Percentiles rank a stretch among this genome's conserved stretches.
phyloP scores from a whole-genome alignment of 768 basidiomycete species.

The Calvatia gigantea region DNA sequence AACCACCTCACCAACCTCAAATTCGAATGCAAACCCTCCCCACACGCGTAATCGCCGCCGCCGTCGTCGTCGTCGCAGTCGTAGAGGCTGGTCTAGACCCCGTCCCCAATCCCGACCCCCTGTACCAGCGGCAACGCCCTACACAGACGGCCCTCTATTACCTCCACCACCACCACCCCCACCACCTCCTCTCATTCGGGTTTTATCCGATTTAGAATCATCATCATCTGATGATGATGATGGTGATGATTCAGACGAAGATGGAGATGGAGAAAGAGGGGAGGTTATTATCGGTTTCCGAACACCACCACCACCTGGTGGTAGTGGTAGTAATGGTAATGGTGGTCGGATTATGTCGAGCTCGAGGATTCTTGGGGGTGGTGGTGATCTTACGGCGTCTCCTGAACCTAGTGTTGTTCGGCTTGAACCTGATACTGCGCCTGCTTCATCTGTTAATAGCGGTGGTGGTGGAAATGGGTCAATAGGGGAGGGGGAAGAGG shows the following conservation, averaged over 20 bases:
- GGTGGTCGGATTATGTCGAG: background rate
- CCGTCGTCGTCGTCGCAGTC: too few species aligned
- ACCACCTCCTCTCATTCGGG: constrained; percentile 7
- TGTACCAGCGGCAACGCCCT: too few species aligned
- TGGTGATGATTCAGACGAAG: constrained; percentile 12
- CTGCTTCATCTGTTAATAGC: too few species aligned
- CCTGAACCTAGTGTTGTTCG: constrained; percentile 7
- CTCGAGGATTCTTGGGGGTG: constrained; percentile 3
- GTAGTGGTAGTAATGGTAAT: too few species aligned
- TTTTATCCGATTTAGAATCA: constrained; percentile 5
- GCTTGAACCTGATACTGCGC: constrained; percentile 2
- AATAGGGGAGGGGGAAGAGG: too few species aligned
- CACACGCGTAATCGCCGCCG: too few species aligned
- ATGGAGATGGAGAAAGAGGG: too few species aligned
- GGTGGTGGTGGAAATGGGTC: too few species aligned
- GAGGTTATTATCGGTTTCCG: constrained; percentile 9
- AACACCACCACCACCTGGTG: too few species aligned
- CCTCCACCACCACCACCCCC: too few species aligned
- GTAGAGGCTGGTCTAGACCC: constrained; percentile 22
- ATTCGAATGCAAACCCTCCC: too few species aligned
- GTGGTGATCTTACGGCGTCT: constrained; percentile 3
- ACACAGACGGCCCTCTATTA: too few species aligned
- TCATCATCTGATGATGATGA: constrained; percentile 11
- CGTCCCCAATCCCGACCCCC: constrained; percentile 23
- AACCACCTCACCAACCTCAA: constrained; percentile 2